phyloP scores from a whole-genome alignment of 257 asterid species.

The Nicotiana sylvestris region DNA sequence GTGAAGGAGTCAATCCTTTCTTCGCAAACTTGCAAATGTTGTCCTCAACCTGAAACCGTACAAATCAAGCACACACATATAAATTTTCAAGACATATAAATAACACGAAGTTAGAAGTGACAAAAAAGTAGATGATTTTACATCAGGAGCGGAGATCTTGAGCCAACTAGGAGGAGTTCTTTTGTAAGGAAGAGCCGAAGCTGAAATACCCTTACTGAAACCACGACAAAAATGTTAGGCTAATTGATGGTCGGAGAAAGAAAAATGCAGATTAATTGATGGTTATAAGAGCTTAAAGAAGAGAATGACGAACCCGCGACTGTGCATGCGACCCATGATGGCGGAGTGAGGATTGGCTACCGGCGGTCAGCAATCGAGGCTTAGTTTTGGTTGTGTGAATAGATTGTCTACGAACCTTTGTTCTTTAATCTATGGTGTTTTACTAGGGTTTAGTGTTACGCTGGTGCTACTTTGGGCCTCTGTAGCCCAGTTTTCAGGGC shows the following conservation, averaged over 20 bases:
- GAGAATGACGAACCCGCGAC: constrained; percentile 51
- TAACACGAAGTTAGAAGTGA: not conserved
- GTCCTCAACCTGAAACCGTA: constrained; percentile 50
- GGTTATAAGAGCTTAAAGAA: not conserved
- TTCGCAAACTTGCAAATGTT: constrained; percentile 74
- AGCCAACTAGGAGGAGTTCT: constrained; percentile 86
- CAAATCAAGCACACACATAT: not conserved
- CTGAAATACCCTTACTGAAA: constrained; percentile 79
- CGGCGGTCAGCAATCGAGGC: not conserved
- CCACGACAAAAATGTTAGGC: not conserved
- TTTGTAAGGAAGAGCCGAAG: constrained; percentile 84
- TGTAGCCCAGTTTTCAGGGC: not conserved
- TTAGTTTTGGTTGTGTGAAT: not conserved
- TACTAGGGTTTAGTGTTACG: constrained; percentile 29
- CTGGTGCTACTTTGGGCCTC: not conserved
- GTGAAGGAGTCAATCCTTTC: constrained; percentile 75
- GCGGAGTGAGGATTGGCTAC: constrained; percentile 11
- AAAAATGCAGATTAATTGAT: not conserved
- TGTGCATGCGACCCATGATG: constrained; percentile 94
- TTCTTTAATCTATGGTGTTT: not conserved
- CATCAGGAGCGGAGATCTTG: constrained; percentile 68
- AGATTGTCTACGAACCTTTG: not conserved
- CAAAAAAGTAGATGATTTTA: not conserved
- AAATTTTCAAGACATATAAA: not conserved
- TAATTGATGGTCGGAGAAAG: not conserved